phyloP scores from a whole-genome alignment of 768 basidiomycete species.

The Lyophyllum atratum region DNA sequence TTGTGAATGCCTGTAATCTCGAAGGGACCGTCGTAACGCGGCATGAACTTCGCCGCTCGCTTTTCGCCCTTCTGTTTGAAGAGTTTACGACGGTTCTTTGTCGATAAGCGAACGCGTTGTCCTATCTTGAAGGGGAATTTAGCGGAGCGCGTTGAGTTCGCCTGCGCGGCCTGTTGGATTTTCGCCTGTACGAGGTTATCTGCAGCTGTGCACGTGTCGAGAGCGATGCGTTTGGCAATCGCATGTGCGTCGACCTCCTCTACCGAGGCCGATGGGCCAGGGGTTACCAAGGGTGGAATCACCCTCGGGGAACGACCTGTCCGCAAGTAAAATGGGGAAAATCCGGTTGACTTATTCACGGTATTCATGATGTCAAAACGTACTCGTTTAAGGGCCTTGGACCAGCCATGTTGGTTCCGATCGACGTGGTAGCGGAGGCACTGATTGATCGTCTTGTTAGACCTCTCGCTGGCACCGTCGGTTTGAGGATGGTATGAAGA shows the following conservation, averaged over 20 bases:
- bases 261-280: no score
- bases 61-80: neutral
- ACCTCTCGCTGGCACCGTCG: neutral
- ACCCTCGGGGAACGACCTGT: neutral
- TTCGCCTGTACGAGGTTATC: neutral
- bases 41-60: neutral
- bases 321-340: neutral
- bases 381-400: neutral
- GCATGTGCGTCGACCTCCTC: no score
- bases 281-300: neutral
- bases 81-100: neutral
- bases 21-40: neutral
- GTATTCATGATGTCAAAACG: neutral
- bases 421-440: neutral
- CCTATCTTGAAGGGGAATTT: neutral
- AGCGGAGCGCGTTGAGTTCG: neutral
- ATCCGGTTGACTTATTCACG: neutral
- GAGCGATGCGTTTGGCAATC: neutral
- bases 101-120: neutral
- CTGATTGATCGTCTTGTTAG: neutral
- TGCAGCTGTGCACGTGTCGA: neutral
- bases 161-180: neutral
- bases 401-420: neutral
- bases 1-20: neutral
- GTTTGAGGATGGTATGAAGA: neutral